These are phyloP conservation scores for Annulohypoxylon truncatum DNA, from an alignment of 2,329 filamentous ascomycete genomes.

Conservation along the genomic window DNA sequence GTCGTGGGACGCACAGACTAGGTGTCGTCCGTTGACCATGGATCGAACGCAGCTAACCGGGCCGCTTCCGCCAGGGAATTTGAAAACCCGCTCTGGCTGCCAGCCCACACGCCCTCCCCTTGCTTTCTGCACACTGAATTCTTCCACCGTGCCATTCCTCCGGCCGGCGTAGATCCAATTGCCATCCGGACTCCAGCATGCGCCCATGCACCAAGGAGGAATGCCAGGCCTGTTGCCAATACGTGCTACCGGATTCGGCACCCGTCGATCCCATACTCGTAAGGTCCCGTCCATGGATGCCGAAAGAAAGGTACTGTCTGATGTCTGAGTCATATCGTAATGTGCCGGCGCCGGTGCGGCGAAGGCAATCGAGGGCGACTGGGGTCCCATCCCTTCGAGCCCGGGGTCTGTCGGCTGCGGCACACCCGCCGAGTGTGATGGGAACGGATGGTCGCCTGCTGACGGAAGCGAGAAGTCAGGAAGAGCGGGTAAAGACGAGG, in stretches of 20 bases:
- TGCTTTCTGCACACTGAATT: constrained; percentile 87
- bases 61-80: constrained; percentile 89
- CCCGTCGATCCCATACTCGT: constrained; percentile 91
- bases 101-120: constrained; percentile 71
- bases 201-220: constrained; percentile 97
- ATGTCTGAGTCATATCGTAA: constrained; percentile 68
- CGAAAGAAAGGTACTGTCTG: constrained; percentile 85
- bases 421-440: constrained; percentile 19
- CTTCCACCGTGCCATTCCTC: constrained; percentile 92
- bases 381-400: constrained; percentile 39
- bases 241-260: constrained; percentile 79
- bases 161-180: constrained; percentile 95
- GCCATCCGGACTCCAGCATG: constrained; percentile 95
- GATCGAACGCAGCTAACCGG: constrained; percentile 87
- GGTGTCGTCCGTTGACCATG: constrained; percentile 92
- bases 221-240: constrained; percentile 80
- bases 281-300: constrained; percentile 88
- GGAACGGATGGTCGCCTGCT: constrained; percentile 31
- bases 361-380: constrained; percentile 54
- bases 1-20: constrained; percentile 93
- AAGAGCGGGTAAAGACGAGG: constrained; percentile 32
- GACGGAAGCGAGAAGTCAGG: constrained; percentile 33
- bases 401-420: constrained; percentile 27
- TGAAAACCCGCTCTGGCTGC: constrained; percentile 81
- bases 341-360: constrained; percentile 55